Evolutionary conservation across 2,329 filamentous ascomycete genomes (phyloP), one percentile per base, ranked within the genome.

Genomic region (Penicillium capsulatum): DNA sequence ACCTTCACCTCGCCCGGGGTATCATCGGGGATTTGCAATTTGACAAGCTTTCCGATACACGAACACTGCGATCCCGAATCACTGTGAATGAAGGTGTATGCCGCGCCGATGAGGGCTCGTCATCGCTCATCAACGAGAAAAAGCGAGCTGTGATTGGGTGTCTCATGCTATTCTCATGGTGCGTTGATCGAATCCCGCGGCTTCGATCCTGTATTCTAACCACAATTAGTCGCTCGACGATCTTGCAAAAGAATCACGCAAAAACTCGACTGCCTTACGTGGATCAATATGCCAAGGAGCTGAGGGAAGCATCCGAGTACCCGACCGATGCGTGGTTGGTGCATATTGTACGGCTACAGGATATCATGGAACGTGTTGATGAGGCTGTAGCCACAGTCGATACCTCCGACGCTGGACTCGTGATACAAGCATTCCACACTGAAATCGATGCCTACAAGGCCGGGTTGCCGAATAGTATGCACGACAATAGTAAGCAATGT

Each of bases 351-450:
- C 31, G 11, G 15, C 26, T 39, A 17, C 36, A 39, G 32, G 20
- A 20, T 13, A 39, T 39, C 16, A 33, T 34, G 14, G 36, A 39
- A 15, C 36, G 36, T 11, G 33, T 39, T 13, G 36, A 39, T 32
- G 36, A 33, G 3, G 30, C 36, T 19, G 36, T 39, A 24, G 22
- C 16, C 13, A 39, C 30, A 33, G 10, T 30, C 6, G 20, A 24
- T 24, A 7, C 7, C 7, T 7, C 22, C 11, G 22, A 11, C 11
- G 13, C 22, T 7, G 14, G 22, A 7, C 11, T 24, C 22, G 11
- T 7, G 7, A 24, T 11, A 7, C 11, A 24, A 7, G 22, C 22
- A 24, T 11, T 24, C 22, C 22, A 24, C 7, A 11, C 22, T 24
- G 22, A 24, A 11, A 24, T 24, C 22, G 22, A 24, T 24, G 11